A percentile compares a stretch with the other conserved stretches of the same genome.
Conservation (phyloP, 129 eudicot genomes). For the Heracleum sosnowskyi region DNA sequence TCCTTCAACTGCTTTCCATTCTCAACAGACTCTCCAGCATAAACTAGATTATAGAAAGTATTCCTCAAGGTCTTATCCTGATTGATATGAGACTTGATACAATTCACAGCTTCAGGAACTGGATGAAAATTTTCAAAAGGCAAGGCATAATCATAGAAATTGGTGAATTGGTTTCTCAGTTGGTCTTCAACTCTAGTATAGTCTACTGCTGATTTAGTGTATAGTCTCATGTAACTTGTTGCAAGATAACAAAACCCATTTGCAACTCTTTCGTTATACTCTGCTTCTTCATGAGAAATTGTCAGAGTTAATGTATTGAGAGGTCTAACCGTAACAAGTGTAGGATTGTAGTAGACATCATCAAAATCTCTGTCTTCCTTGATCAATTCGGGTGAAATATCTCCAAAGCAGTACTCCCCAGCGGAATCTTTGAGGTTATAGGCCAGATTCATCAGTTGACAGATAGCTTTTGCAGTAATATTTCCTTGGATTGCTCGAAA, state of each 20-base stretch:
- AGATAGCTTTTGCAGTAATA: neutral
- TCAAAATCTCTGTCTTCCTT: neutral
- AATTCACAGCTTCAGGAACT: neutral
- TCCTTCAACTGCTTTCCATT: neutral
- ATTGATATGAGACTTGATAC: neutral
- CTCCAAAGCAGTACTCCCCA: neutral
- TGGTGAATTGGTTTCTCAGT: neutral
- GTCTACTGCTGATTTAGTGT: neutral
- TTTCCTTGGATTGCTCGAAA: neutral
- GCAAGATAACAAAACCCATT: neutral
- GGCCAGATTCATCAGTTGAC: neutral
- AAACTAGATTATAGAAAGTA: neutral
- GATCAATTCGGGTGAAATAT: neutral
- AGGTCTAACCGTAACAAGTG: neutral
- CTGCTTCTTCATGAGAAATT: neutral
- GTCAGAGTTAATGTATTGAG: neutral
- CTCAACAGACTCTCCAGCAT: neutral
- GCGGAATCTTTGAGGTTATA: neutral
- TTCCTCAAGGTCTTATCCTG: neutral
- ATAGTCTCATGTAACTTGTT: neutral
- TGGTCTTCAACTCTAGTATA: neutral
- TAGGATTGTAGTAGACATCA: neutral
- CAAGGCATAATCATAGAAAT: neutral
- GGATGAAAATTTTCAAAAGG: neutral
- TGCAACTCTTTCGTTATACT: neutral